phyloP scores from a whole-genome alignment of 1,284 basidiomycete species.

The Rhodotorula sp. region DNA sequence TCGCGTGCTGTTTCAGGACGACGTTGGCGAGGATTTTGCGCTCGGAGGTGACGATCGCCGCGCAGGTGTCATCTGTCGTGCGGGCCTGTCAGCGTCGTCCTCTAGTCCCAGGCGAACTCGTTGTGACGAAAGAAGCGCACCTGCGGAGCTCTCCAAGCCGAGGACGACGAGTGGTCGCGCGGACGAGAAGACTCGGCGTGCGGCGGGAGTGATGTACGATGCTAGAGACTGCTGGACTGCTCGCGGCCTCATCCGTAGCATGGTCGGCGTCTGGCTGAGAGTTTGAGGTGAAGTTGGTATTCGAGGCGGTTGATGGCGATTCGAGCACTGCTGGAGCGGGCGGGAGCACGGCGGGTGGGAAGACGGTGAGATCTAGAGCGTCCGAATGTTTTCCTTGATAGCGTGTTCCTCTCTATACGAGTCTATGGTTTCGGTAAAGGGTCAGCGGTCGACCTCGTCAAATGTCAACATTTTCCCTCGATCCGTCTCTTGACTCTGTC shows the following conservation, averaged over 20 bases:
- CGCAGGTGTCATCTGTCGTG: conserved; percentile 70
- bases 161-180: conserved; percentile 57
- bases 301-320: neutral
- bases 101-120: no score
- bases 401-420: neutral
- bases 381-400: neutral
- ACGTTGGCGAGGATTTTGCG: conserved; percentile 74
- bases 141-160: conserved; percentile 74
- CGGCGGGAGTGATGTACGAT: neutral
- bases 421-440: no score
- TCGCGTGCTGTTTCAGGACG: conserved; percentile 71
- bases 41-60: conserved; percentile 70
- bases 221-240: neutral
- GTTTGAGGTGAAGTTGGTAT: no score
- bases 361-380: no score
- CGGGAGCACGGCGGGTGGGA: no score
- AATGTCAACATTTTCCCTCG: neutral
- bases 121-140: neutral
- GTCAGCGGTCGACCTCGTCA: neutral
- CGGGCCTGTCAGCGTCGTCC: no score
- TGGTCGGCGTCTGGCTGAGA: no score
- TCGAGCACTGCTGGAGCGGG: neutral
- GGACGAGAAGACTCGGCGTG: neutral
- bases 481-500: neutral
- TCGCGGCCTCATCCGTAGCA: neutral